Evolutionary conservation across 345 rosid species (phyloP).

Genomic region (Salix udensis): DNA sequence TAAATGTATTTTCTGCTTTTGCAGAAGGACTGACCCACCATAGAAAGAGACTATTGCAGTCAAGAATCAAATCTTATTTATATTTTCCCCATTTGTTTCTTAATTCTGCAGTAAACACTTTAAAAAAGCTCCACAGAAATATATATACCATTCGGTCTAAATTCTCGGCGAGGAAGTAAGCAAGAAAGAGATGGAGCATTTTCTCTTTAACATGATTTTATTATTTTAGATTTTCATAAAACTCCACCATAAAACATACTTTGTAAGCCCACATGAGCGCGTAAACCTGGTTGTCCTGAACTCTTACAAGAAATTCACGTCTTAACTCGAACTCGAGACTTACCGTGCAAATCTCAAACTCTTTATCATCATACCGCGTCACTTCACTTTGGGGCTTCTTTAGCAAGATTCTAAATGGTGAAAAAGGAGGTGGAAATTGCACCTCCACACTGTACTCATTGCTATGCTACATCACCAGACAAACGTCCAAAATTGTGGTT

Average conservation of each 20-base stretch:
- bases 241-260: no score
- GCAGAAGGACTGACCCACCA: conserved; percentile 15
- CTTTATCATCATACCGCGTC: no score
- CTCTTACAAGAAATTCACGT: rapidly evolving
- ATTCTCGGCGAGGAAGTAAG: conserved; percentile 21
- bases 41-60: not conserved
- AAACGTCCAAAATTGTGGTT: not conserved
- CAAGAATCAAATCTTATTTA: conserved; percentile 4
- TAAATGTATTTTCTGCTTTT: not conserved
- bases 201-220: not conserved
- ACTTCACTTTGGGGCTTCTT: not conserved
- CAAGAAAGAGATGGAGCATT: not conserved
- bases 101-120: not conserved
- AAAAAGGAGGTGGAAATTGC: conserved; percentile 1
- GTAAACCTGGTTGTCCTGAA: no score
- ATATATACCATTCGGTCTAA: conserved; percentile 18
- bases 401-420: not conserved
- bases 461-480: conserved; percentile 2
- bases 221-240: no score
- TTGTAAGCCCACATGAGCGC: no score
- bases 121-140: not conserved
- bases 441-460: not conserved
- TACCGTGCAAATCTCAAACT: no score
- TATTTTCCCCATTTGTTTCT: not conserved
- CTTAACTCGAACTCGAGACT: no score